phyloP scores from a whole-genome alignment of 2,329 filamentous ascomycete genomes.

The Colletotrichum neosansevieriae region DNA sequence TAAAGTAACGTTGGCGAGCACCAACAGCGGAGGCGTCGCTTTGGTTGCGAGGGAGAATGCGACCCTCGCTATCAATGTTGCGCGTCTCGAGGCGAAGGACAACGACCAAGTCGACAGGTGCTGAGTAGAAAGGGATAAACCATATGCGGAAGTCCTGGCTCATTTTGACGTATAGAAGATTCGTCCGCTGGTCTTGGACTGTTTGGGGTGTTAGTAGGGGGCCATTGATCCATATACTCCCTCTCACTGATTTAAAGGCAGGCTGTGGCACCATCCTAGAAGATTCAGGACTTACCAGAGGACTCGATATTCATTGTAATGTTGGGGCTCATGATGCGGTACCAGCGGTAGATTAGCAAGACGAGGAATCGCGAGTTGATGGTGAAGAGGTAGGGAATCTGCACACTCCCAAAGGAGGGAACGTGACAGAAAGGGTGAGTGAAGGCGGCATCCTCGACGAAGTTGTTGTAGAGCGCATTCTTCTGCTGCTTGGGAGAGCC shows the following conservation, averaged over 20 bases:
- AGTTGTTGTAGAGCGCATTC: constrained; percentile 76
- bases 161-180: constrained; percentile 78
- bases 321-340: constrained; percentile 82
- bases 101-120: constrained; percentile 75
- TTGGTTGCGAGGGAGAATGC: constrained; percentile 39
- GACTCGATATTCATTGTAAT: constrained; percentile 77
- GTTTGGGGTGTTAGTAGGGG: background rate
- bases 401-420: constrained; percentile 60
- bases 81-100: constrained; percentile 72
- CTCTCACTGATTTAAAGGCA: no score
- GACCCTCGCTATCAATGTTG: constrained; percentile 46
- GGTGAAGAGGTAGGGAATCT: constrained; percentile 53
- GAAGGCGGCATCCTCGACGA: constrained; percentile 78
- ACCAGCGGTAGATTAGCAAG: constrained; percentile 81
- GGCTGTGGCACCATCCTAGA: no score
- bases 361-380: constrained; percentile 76
- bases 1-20: constrained; percentile 78
- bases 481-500: constrained; percentile 75
- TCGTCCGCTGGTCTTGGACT: constrained; percentile 41
- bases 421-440: constrained; percentile 84
- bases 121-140: constrained; percentile 80
- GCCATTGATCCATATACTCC: no score
- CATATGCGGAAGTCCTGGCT: constrained; percentile 82
- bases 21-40: constrained; percentile 37
- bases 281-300: constrained; percentile 52